Base-by-base conservation (phyloP, 1,284 basidiomycete species). In the Cryptococcus floricola region DNA sequence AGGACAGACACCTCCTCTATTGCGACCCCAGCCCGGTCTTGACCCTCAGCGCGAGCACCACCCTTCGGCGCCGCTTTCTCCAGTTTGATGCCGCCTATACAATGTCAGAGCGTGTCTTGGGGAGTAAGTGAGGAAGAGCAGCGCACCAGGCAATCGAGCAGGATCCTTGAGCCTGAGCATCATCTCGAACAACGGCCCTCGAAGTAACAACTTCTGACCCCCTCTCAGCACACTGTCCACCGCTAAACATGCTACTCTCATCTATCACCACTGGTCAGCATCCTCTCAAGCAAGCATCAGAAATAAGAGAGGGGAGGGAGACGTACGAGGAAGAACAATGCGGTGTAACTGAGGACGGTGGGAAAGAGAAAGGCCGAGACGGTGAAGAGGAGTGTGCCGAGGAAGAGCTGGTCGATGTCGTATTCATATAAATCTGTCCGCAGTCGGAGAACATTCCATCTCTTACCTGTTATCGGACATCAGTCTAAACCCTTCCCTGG, bases 311-410 rank as follows among this genome's bases (percentile, higher is more conserved):
- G 8, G n/a, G 23, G 18, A 13, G 49, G 23, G 44, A 18, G 2
- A 52, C 85, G 72, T 56, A 92, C 89, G 54, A 84, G 60, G 3
- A 87, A 87, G 63, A 97, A 95, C 0, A 93, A 78, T 0, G 84
- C 75, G 63, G 94, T 92, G 72, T 95, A 98, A 0, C 86, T 87
- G 27, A 89, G 69, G 2, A 95, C 84, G 0, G 96, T 98, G 1
- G 96, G 95, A 55, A 91, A 87, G 5, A 98, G 80, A 73, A 98
- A 97, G 0, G 87, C 85, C 4, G 91, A 82, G 16, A 97, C 81
- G 0, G 93, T 97, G 78, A 98, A 98, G 25, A 98, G 80, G 44
- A 98, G 87, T 0, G 95, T 95, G 14, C 95, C 95, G 31, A 98
- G 86, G 31, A 98, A 81, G 12, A 98, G 82, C 72, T 97, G 93